Evolutionary conservation across 495 filamentous ascomycete genomes (phyloP).

Genomic region (Daldinia vernicosa): DNA sequence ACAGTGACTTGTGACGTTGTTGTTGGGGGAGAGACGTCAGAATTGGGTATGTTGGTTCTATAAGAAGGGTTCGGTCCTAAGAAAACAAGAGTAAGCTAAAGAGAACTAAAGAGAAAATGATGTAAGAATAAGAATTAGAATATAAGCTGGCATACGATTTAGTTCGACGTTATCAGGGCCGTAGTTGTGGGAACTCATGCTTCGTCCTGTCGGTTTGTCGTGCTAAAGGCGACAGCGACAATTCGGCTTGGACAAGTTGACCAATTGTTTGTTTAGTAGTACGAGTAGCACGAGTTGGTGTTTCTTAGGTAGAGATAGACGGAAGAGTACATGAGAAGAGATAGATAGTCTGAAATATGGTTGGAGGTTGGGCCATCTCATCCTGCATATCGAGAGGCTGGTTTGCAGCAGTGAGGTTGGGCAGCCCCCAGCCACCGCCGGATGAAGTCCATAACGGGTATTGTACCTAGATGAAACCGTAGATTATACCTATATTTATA

Average conservation of each 20-base stretch:
- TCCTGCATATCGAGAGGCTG: slow-evolving; percentile 35
- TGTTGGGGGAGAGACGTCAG: slow-evolving; percentile 11
- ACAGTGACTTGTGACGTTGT: slow-evolving; percentile 35
- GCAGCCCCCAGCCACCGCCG: slow-evolving; percentile 34
- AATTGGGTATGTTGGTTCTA: slow-evolving; percentile 7
- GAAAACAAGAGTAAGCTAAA: slow-evolving; percentile 13
- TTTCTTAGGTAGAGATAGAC: slow-evolving; percentile 18
- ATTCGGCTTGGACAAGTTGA: slow-evolving; percentile 28
- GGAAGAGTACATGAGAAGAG: slow-evolving; percentile 33
- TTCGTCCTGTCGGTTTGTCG: slow-evolving; percentile 1
- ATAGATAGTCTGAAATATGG: slow-evolving; percentile 33
- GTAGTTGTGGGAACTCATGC: slow-evolving; percentile 29
- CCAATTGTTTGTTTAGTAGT: slow-evolving; percentile 36
- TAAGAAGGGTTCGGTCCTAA: slow-evolving; percentile 25
- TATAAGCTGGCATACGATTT: slow-evolving; percentile 25
- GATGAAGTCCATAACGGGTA: slow-evolving; percentile 10
- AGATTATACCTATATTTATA: neutral
- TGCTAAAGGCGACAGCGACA: slow-evolving; percentile 23
- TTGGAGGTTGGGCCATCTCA: slow-evolving; percentile 29
- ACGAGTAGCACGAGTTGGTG: slow-evolving; percentile 32
- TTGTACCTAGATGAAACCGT: slow-evolving; percentile 28
- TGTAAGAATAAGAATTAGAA: neutral
- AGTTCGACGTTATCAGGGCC: slow-evolving; percentile 18
- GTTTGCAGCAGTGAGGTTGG: slow-evolving; percentile 33
- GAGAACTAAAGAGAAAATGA: neutral